Conservation (phyloP, 805 yeast species). For the Candida takata region DNA sequence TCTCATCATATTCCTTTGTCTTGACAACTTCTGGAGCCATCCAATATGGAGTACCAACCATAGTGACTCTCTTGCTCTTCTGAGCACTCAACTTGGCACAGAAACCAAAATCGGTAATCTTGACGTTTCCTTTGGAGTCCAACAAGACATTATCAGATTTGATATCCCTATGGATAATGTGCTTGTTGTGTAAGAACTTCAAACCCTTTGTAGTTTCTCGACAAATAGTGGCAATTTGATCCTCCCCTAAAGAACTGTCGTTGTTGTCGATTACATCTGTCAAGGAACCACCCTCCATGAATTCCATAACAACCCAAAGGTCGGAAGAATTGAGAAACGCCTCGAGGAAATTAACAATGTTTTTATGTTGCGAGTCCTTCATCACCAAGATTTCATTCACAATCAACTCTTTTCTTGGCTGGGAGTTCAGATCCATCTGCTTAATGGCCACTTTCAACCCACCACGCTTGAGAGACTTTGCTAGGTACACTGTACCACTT, state of each 20-base stretch:
- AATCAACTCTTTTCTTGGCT: conserved; percentile 90
- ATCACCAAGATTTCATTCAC: conserved; percentile 94
- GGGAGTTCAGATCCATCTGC: conserved; percentile 87
- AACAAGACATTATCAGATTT: conserved; percentile 91
- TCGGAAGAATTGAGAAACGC: conserved; percentile 71
- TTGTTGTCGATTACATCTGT: conserved; percentile 94
- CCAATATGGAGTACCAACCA: conserved; percentile 99
- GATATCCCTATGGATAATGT: conserved; percentile 93
- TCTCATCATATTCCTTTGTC: conserved; percentile 91
- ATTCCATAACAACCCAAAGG: conserved; percentile 99
- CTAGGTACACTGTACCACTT: conserved; percentile 88
- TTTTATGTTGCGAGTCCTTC: conserved; percentile 92
- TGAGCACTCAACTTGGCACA: conserved; percentile 88
- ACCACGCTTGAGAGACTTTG: conserved; percentile 51
- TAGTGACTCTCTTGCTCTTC: conserved; percentile 87
- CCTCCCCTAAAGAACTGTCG: conserved; percentile 60
- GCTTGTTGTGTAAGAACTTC: conserved; percentile 84
- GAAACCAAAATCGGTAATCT: conserved; percentile 95
- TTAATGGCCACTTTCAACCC: conserved; percentile 85
- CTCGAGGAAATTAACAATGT: conserved; percentile 91
- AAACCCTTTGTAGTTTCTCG: conserved; percentile 86
- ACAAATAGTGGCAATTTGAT: conserved; percentile 89
- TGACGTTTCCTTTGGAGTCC: conserved; percentile 77
- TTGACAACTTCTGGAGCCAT: conserved; percentile 99
- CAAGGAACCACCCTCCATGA: conserved; percentile 97